A percentile compares a stretch with the other conserved stretches of the same genome.
Evolutionary conservation across 2,329 filamentous ascomycete genomes (phyloP).

Genomic region (Colletotrichum zoysiae): DNA sequence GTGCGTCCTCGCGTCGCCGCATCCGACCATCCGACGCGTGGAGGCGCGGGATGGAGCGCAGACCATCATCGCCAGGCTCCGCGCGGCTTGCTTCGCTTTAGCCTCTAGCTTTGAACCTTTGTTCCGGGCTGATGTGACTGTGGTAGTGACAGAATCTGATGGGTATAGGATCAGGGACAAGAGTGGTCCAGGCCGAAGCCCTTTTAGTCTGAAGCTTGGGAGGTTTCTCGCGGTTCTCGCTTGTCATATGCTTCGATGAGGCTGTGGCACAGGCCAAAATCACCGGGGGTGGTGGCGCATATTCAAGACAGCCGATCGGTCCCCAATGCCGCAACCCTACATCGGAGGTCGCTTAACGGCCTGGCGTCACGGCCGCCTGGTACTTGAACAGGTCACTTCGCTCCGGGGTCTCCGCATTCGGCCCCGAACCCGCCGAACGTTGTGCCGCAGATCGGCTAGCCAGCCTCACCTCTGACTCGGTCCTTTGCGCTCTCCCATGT

Average conservation of each 20-base stretch:
- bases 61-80: neutral
- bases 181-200: neutral
- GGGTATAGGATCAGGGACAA: no score
- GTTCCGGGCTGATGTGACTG: neutral
- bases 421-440: neutral
- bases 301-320: neutral
- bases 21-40: constrained; percentile 16
- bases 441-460: neutral
- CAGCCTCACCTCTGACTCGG: neutral
- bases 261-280: no score
- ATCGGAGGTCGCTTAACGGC: neutral
- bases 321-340: neutral
- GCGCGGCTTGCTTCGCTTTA: constrained; percentile 9
- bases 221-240: neutral
- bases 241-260: neutral
- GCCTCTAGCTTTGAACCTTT: neutral
- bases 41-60: neutral
- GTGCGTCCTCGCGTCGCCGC: neutral
- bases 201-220: neutral
- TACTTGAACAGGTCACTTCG: no score
- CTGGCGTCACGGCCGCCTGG: neutral
- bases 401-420: neutral
- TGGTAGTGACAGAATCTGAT: neutral
- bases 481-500: neutral
- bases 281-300: no score